Evolutionary conservation across 257 asterid species (phyloP), one percentile per base, ranked within the genome.

Genomic region (Dorcoceras hygrometricum): DNA sequence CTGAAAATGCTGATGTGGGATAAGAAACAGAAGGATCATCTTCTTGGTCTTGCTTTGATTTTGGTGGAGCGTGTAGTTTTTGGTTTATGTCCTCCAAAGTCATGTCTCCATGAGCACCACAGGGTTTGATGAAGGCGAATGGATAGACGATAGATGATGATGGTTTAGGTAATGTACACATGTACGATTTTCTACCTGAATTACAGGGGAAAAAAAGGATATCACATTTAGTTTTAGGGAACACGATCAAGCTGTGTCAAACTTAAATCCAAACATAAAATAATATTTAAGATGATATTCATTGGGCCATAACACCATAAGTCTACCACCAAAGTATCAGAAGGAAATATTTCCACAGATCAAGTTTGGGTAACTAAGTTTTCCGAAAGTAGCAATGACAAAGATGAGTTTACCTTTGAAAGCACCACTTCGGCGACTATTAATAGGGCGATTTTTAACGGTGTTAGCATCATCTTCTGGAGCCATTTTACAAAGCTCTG

Each of bases 1-100:
- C 98, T 0, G 97, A 89, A 75, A 93, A 86, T 36, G 96, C 96
- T 19, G 99, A 90, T 53, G 77, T 88, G 22, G 89, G 95, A 60
- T 67, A 87, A 63, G 84, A 34, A 73, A 55, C 81, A 4, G 73
- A 48, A 11, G 78, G 78, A 9, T 84, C 91, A 31, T 79, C 86
- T 31, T 72, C 75, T 16, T 14, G 53, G 59, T 68, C 68, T 70
- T 81, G 80, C 69, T 73, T 80, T 20, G 84, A 53, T 69, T 82
- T 83, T 19, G 88, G 81, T 28, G 99, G 97, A 66, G 82, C 77
- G 18, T 63, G 93, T 66, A 93, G 80, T 65, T 82, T 72, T 68
- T 73, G 95, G 80, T 90, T 90, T 71, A 90, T 90, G 84, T 93
- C 97, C 77, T 88, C 85, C 6, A 93, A 86, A 71, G 99, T 93